Evolutionary conservation across 305 asterid species (phyloP).

Genomic region (Fraxinus platypoda): DNA sequence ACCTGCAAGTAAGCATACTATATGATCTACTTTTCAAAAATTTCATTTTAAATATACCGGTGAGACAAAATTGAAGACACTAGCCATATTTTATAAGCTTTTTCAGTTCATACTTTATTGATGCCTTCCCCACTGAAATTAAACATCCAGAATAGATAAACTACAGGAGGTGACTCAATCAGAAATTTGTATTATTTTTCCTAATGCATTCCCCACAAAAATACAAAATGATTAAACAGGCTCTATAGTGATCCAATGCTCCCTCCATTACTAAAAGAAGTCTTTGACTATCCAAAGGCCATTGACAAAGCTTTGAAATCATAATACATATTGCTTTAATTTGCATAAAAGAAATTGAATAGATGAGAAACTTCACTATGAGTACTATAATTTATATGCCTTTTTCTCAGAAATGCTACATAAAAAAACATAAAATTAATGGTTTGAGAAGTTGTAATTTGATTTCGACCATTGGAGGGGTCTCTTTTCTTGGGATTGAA

Average conservation of each 20-base stretch:
- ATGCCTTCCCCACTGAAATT: not conserved
- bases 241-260: not conserved
- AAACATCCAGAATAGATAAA: not conserved
- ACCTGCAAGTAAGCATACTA: conserved; percentile 47
- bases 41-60: not conserved
- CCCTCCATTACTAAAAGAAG: not conserved
- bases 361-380: not conserved
- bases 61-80: not conserved
- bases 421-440: not conserved
- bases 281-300: not conserved
- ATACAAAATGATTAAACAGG: not conserved
- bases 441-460: not conserved
- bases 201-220: not conserved
- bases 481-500: not conserved
- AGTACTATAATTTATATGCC: not conserved
- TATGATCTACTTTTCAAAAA: not conserved
- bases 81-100: not conserved
- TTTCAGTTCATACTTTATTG: not conserved
- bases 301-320: not conserved
- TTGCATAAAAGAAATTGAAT: not conserved
- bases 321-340: not conserved
- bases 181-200: not conserved
- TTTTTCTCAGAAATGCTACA: not conserved
- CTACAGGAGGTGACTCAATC: not conserved
- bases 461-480: not conserved